phyloP scores from a whole-genome alignment of 2,329 filamentous ascomycete genomes.

The Xylaria sp. region DNA sequence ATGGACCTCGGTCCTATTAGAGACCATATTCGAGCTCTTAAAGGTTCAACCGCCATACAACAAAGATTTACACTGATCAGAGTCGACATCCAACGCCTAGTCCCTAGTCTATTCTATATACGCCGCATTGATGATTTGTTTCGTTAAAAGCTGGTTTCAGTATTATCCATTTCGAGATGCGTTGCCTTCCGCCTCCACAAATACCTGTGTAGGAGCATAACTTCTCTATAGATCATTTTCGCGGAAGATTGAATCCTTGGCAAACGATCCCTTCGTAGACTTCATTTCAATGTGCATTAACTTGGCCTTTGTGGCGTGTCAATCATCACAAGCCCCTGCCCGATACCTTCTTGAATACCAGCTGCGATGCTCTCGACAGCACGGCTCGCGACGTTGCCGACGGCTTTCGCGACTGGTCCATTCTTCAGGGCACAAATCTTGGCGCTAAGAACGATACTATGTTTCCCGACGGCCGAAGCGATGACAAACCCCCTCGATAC shows the following conservation, averaged over 20 bases:
- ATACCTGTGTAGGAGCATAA: background rate
- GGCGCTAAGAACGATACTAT: conserved; percentile 62
- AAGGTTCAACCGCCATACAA: background rate
- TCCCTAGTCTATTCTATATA: background rate
- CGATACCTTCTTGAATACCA: conserved; percentile 73
- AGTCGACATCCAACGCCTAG: background rate
- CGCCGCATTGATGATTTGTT: background rate
- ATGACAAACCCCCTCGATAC: conserved; percentile 63
- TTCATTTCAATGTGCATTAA: background rate
- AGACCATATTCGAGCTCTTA: background rate
- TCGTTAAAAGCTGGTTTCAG: background rate
- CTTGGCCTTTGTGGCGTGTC: conserved; percentile 37
- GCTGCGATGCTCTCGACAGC: conserved; percentile 71
- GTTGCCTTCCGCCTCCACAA: background rate
- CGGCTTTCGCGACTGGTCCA: conserved; percentile 69
- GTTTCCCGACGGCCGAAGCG: conserved; percentile 64
- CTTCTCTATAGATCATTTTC: background rate
- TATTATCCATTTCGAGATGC: background rate
- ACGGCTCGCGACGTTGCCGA: conserved; percentile 69
- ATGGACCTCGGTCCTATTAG: too few relatives aligned
- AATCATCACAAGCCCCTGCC: conserved; percentile 48
- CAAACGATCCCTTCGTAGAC: background rate
- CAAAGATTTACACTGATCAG: background rate
- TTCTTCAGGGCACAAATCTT: conserved; percentile 71
- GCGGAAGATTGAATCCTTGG: background rate